Conservation (phyloP, 108 stramenopile species). For the Skeletonema potamos region DNA sequence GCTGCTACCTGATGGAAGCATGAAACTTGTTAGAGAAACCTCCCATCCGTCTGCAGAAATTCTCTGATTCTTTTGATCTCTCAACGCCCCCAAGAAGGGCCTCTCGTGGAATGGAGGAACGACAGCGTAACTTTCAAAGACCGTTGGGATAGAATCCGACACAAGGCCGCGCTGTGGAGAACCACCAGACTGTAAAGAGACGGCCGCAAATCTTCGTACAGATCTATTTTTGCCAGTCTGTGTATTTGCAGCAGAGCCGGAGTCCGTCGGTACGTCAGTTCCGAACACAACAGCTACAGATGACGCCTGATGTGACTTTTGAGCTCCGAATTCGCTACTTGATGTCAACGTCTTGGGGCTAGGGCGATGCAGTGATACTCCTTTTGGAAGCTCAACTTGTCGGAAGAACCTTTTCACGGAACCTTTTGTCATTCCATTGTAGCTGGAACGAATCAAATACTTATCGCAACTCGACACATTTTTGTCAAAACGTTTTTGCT, state of each 20-base stretch:
- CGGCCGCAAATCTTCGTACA: conserved; percentile 62
- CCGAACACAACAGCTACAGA: conserved; percentile 81
- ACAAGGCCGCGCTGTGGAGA: conserved; percentile 24
- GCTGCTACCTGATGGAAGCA: conserved; percentile 60
- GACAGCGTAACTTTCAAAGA: conserved; percentile 73
- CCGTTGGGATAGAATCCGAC: conserved; percentile 50
- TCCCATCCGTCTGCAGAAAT: conserved; percentile 76
- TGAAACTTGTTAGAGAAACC: conserved; percentile 70
- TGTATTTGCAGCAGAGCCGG: conserved; percentile 23
- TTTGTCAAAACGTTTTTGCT: conserved; percentile 7
- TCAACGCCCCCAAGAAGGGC: conserved; percentile 44
- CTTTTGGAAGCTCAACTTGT: conserved; percentile 67
- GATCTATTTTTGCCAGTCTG: conserved; percentile 26
- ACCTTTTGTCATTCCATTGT: conserved; percentile 41
- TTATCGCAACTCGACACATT: not conserved
- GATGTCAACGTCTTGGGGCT: conserved; percentile 3
- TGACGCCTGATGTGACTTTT: not conserved
- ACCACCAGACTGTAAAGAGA: conserved; percentile 23
- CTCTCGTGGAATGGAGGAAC: conserved; percentile 50
- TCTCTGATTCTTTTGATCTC: conserved; percentile 7
- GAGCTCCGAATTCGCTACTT: not conserved
- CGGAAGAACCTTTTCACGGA: conserved; percentile 67
- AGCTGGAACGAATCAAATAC: conserved; percentile 23
- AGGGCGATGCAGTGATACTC: conserved; percentile 75
- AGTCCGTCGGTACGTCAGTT: conserved; percentile 1